Evolutionary conservation across 352 stramenopile species (phyloP).

Genomic region (Phytophthora agathidicida): DNA sequence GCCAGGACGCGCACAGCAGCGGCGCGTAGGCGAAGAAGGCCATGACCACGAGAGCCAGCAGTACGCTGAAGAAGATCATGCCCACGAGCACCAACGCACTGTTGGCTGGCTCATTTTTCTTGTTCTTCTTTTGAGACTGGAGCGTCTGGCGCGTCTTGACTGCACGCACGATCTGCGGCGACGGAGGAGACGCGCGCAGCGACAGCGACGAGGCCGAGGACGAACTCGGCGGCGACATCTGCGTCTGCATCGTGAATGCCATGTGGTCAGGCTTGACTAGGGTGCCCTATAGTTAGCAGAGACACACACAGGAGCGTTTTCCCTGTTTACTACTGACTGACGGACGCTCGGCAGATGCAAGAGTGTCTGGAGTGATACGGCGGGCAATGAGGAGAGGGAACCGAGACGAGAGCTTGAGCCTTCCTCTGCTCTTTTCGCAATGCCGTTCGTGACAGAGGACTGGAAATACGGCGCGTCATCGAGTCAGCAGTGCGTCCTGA

Average conservation of each 20-base stretch:
- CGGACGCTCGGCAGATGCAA: background rate
- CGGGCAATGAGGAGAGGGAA: background rate
- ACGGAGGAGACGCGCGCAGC: conserved; percentile 21
- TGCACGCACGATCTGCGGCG: conserved; percentile 8
- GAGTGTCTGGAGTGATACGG: background rate
- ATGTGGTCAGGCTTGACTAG: conserved; percentile 10
- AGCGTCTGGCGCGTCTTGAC: background rate
- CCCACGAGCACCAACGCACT: conserved; percentile 76
- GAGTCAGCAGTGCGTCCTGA: background rate
- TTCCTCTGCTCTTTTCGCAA: conserved; percentile 20
- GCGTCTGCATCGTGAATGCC: conserved; percentile 41
- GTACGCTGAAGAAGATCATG: conserved; percentile 69
- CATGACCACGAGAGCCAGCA: conserved; percentile 73
- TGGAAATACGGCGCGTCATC: conserved; percentile 10
- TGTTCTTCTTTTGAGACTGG: conserved; percentile 12
- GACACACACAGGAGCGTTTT: conserved; percentile 4
- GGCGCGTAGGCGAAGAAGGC: conserved; percentile 85
- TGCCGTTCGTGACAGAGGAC: conserved; percentile 5
- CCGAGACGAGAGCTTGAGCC: background rate
- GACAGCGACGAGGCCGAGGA: conserved; percentile 26
- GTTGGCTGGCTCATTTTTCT: conserved; percentile 46
- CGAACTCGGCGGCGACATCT: conserved; percentile 32
- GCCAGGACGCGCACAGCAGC: conserved; percentile 78
- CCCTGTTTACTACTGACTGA: background rate
- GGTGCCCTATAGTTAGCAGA: background rate